Evolutionary conservation across 31 red algal genomes (phyloP), one percentile per base, ranked within the genome.

Genomic region (Asparagopsis taxiformis): DNA sequence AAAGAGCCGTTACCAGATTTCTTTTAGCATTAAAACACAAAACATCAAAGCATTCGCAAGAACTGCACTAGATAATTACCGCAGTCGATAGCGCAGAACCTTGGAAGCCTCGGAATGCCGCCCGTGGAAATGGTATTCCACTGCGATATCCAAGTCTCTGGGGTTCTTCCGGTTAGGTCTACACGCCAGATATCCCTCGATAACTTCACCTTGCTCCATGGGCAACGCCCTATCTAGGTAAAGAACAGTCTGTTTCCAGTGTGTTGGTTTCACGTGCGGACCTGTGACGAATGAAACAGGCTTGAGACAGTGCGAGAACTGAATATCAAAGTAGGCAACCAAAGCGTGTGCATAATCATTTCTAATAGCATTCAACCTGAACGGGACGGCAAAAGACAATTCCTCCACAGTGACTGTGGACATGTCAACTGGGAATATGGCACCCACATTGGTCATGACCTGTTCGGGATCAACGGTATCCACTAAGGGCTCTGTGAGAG

Each of bases 191-290:
- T 75, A 67, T 16, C 93, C 93, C 30, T 69, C 69, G 28, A 97
- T 74, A 3, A 50, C 55, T 56, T 97, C 93, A 3, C 87, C 93
- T 2, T 76, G 55, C 33, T 60, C 70, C 44, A 97, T 67, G 24
- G 78, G 68, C 62, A 97, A 68, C 31, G 84, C 93, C 51, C 72
- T 35, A 50, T 97, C 93, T 57, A 97, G 38, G 56, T 97, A 97
- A 20, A 97, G 67, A 17, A 97, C 93, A n/a, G 93, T 91, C 62
- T 97, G 93, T 82, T 97, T 97, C 89, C 89, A 97, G 62, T 97
- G 94, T n/a, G 89, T 97, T 6, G 75, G 65, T 17, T 73, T 68
- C 24, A 82, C 52, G 41, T 84, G 65, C 31, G 94, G 94, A n/a
- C 89, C 94, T 13, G 94, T 97, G 0, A 78, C 76, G 33, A 97